These are phyloP conservation scores for Coemansia sp. DNA, from an alignment of 192 early-diverging fungal species.

Conservation along the genomic window DNA sequence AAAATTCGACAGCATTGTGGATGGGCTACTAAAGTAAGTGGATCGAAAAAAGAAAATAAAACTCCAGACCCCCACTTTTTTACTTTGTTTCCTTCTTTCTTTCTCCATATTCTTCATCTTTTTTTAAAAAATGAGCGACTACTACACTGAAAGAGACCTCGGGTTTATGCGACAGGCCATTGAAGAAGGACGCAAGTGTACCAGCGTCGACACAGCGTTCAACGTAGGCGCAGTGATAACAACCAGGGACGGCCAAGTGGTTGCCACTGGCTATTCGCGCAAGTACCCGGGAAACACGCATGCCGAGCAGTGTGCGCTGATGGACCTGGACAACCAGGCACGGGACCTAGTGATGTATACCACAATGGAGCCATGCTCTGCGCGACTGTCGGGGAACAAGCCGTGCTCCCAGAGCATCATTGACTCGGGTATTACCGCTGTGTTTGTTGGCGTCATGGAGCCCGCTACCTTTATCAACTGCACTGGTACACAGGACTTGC, in stretches of 20 bases:
- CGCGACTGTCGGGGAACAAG: conserved; percentile 78
- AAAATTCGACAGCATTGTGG: conserved; percentile 53
- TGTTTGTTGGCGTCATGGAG: conserved; percentile 83
- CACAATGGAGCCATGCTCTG: conserved; percentile 97
- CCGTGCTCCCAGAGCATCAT: conserved; percentile 75
- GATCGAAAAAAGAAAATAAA: neutral
- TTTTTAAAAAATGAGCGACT: conserved; percentile 7
- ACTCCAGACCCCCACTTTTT: too few relatives aligned
- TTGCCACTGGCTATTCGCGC: conserved; percentile 86
- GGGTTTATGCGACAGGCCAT: conserved; percentile 79
- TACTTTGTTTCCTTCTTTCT: neutral
- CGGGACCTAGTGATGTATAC: conserved; percentile 61
- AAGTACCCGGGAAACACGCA: conserved; percentile 97
- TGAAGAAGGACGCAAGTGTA: conserved; percentile 67
- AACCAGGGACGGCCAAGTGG: conserved; percentile 11
- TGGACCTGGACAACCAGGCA: conserved; percentile 55
- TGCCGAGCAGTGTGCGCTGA: conserved; percentile 89
- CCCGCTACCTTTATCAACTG: conserved; percentile 86
- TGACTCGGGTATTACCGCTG: conserved; percentile 58
- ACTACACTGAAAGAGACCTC: conserved; percentile 44
- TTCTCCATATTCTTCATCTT: neutral
- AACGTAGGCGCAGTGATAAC: conserved; percentile 88
- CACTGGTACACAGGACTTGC: conserved; percentile 67
- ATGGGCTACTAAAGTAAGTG: conserved; percentile 48
- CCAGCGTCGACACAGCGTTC: conserved; percentile 75